phyloP scores from a whole-genome alignment of 768 basidiomycete species.

The Leccinum pellstonianum region DNA sequence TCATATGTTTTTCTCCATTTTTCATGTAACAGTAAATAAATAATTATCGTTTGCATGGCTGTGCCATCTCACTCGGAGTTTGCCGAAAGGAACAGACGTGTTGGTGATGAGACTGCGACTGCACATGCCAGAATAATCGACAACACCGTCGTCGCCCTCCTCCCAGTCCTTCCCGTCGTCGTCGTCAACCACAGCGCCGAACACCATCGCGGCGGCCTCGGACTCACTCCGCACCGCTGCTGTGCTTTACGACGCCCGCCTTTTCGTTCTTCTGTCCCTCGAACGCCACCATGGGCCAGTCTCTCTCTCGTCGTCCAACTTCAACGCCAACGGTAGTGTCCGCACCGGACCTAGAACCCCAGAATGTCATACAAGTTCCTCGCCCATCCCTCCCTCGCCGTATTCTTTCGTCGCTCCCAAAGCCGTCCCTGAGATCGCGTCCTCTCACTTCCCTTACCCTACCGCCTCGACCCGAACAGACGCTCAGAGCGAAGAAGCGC shows the following conservation, averaged over 20 bases:
- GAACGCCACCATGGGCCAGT: slow-evolving; percentile 29
- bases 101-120: slow-evolving; percentile 25
- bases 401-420: slow-evolving; percentile 34
- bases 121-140: slow-evolving; percentile 26
- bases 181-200: slow-evolving; percentile 17
- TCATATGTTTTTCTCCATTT: slow-evolving; percentile 6
- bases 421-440: slow-evolving; percentile 21
- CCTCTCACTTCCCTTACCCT: slow-evolving; percentile 15
- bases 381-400: slow-evolving; percentile 34
- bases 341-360: slow-evolving; percentile 8
- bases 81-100: slow-evolving; percentile 22
- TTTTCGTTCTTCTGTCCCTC: slow-evolving; percentile 2
- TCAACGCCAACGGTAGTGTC: slow-evolving; percentile 10
- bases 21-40: slow-evolving; percentile 1
- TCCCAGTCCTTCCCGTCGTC: neutral
- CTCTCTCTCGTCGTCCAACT: slow-evolving; percentile 27
- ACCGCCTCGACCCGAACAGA: slow-evolving; percentile 25
- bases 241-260: neutral
- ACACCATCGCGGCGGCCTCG: slow-evolving; percentile 10
- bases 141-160: slow-evolving; percentile 7
- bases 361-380: neutral
- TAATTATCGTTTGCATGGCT: slow-evolving; percentile 15
- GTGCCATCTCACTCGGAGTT: slow-evolving; percentile 16
- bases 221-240: neutral
- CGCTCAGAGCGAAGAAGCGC: slow-evolving; percentile 29